Conservation (phyloP, 495 filamentous ascomycete species). For the Penicillium lagena region DNA sequence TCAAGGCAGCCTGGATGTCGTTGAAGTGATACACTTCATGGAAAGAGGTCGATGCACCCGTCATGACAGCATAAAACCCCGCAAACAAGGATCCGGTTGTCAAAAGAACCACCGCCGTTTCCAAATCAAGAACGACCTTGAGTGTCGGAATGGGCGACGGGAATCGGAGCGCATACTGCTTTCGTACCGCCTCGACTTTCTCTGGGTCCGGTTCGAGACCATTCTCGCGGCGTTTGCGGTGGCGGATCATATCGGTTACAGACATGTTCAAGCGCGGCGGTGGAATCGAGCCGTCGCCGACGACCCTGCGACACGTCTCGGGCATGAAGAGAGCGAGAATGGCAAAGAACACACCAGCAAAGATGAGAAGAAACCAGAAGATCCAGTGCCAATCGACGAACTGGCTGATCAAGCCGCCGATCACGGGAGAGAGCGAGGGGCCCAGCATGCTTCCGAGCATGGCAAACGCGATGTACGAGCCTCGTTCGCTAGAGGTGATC, state of each 20-base stretch:
- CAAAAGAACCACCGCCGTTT: conserved; percentile 37
- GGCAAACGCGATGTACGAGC: conserved; percentile 40
- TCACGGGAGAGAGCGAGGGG: conserved; percentile 52
- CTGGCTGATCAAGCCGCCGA: conserved; percentile 59
- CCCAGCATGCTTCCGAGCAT: conserved; percentile 30
- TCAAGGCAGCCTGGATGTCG: conserved; percentile 42
- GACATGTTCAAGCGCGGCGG: conserved; percentile 28
- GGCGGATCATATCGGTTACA: conserved; percentile 21
- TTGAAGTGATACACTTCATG: conserved; percentile 36
- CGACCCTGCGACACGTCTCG: conserved; percentile 39
- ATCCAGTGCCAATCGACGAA: conserved; percentile 64
- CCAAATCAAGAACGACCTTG: conserved; percentile 51
- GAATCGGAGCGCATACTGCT: conserved; percentile 46
- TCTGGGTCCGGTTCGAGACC: conserved; percentile 1
- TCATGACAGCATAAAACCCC: conserved; percentile 29
- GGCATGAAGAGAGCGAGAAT: conserved; percentile 31
- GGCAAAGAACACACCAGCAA: conserved; percentile 35
- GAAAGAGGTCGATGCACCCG: conserved; percentile 34
- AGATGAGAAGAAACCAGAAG: conserved; percentile 72
- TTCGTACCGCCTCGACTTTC: no score
- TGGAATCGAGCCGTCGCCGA: conserved; percentile 37
- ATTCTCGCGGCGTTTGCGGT: conserved; percentile 16
- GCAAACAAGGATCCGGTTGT: conserved; percentile 41
- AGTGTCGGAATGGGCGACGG: conserved; percentile 69
- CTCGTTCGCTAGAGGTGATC: conserved; percentile 32